A percentile compares a stretch with the other conserved stretches of the same genome.
Conservation (phyloP, 768 basidiomycete species). For the Lactarius akahatsu region DNA sequence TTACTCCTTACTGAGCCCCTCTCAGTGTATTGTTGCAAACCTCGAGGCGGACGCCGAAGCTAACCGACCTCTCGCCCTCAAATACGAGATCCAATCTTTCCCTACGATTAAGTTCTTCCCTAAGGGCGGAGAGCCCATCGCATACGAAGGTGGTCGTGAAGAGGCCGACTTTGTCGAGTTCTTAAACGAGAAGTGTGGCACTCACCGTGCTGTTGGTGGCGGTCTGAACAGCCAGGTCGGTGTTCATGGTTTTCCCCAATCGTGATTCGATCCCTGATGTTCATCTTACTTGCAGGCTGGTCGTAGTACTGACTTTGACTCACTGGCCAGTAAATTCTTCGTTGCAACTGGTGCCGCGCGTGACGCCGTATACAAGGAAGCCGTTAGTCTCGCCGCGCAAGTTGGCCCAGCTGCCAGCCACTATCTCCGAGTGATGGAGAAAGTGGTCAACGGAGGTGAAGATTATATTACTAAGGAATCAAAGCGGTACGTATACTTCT, state of each 20-base stretch:
- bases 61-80: conserved; percentile 67
- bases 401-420: conserved; percentile 60
- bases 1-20: conserved; percentile 14
- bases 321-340: conserved; percentile 74
- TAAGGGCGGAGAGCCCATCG: conserved; percentile 55
- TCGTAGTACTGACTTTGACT: conserved; percentile 73
- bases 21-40: conserved; percentile 85
- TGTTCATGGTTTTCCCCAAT: neutral
- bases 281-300: conserved; percentile 59
- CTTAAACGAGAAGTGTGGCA: conserved; percentile 86
- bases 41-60: conserved; percentile 83
- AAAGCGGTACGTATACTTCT: conserved; percentile 56
- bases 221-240: conserved; percentile 65
- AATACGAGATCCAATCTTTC: conserved; percentile 77
- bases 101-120: conserved; percentile 97
- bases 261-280: neutral
- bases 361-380: conserved; percentile 63
- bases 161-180: conserved; percentile 75
- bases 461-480: conserved; percentile 84
- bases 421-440: conserved; percentile 91
- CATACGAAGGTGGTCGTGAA: conserved; percentile 68
- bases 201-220: conserved; percentile 79
- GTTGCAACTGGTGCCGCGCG: conserved; percentile 55
- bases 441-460: conserved; percentile 67
- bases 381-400: conserved; percentile 49